Conservation (phyloP, 805 yeast genomes). For the Candida pseudoglaebosa region DNA sequence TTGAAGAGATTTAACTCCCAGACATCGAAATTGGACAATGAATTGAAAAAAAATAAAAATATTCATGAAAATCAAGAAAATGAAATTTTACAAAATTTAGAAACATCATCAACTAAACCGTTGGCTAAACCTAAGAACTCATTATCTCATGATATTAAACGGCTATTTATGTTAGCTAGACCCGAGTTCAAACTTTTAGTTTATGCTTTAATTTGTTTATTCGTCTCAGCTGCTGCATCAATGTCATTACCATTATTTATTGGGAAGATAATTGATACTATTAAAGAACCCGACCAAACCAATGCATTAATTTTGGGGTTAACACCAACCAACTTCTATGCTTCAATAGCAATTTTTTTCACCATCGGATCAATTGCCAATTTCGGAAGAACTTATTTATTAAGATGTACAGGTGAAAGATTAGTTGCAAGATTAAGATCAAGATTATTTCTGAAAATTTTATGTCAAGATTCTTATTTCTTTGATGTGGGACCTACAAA, state of each 20-base stretch:
- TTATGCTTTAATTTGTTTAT: conserved; percentile 60
- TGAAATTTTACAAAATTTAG: neutral
- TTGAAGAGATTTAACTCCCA: neutral
- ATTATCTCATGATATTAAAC: conserved; percentile 14
- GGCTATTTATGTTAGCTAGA: conserved; percentile 22
- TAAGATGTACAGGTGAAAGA: conserved; percentile 80
- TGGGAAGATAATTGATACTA: conserved; percentile 81
- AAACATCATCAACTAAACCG: neutral
- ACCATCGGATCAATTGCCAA: conserved; percentile 73
- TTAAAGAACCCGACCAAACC: conserved; percentile 28
- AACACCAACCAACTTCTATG: conserved; percentile 59
- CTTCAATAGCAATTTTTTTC: conserved; percentile 59
- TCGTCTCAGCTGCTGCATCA: conserved; percentile 70
- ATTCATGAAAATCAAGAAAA: neutral
- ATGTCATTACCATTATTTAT: conserved; percentile 80
- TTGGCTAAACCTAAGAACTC: conserved; percentile 4
- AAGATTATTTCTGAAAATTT: conserved; percentile 67
- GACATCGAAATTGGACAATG: neutral
- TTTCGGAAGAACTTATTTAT: conserved; percentile 70
- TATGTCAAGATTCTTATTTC: conserved; percentile 84
- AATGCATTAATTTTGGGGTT: conserved; percentile 45
- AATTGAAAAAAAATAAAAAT: no score
- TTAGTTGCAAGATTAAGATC: conserved; percentile 81
- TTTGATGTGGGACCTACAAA: conserved; percentile 68
- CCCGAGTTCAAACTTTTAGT: conserved; percentile 50